Percentiles rank a stretch among this genome's conserved stretches.
Evolutionary conservation across 352 stramenopile genomes (phyloP).

Genomic region (Phytophthora quininea): DNA sequence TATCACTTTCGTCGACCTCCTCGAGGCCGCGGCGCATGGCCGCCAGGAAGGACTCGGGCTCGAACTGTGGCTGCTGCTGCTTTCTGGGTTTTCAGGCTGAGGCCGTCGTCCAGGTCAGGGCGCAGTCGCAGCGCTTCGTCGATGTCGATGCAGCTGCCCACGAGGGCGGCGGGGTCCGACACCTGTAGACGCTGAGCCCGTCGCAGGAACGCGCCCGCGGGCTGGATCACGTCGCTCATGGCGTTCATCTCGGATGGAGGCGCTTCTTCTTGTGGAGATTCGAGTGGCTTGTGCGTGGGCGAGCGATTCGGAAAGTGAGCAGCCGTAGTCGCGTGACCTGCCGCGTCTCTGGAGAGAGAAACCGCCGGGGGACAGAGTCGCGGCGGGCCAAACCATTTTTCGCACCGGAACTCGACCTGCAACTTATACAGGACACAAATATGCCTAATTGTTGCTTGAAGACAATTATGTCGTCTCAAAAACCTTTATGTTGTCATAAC

Average conservation of each 20-base stretch:
- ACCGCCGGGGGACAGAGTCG: neutral
- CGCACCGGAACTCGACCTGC: neutral
- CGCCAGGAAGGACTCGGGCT: conserved; percentile 37
- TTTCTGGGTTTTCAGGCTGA: conserved; percentile 1
- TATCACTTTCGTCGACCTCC: conserved; percentile 10
- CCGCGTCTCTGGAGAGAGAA: conserved; percentile 18
- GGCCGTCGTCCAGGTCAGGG: conserved; percentile 12
- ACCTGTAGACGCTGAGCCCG: conserved; percentile 10
- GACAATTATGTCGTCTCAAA: too few species aligned
- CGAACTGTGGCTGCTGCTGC: conserved; percentile 14
- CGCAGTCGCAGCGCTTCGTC: conserved; percentile 28
- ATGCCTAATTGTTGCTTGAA: too few species aligned
- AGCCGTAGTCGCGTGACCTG: neutral
- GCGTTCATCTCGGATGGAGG: conserved; percentile 26
- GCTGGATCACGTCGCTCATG: conserved; percentile 32
- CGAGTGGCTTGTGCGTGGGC: conserved; percentile 19
- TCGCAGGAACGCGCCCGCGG: conserved; percentile 41
- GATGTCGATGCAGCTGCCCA: conserved; percentile 35
- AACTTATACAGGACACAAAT: too few species aligned
- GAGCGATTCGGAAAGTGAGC: conserved; percentile 33
- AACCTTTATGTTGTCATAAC: too few species aligned
- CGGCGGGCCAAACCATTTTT: neutral
- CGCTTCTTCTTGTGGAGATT: conserved; percentile 1
- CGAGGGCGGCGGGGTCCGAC: conserved; percentile 25
- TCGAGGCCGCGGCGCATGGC: conserved; percentile 43